Evolutionary conservation across 345 rosid species (phyloP), one percentile per base, ranked within the genome.

Genomic region (Litchi chinensis): DNA sequence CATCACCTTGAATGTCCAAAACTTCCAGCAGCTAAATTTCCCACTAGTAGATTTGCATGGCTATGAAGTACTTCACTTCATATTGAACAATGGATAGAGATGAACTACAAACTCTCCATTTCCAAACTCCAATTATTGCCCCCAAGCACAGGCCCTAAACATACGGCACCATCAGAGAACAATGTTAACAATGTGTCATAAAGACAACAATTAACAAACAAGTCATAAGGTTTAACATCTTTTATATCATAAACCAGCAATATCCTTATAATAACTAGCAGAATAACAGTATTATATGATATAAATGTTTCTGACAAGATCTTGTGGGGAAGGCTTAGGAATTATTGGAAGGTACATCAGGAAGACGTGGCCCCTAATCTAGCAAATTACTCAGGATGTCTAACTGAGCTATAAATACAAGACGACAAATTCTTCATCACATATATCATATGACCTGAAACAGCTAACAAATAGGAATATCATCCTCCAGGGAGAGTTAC

Each of bases 81-180:
- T 69, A 73, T 52, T 28, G 80, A 71, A 67, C 65, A 63, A 71
- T 41, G 65, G 77, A 63, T 63, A 28, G 70, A 72, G 57, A 71
- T 64, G 50, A 78, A 71, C 24, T 41, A 41, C 74, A 68, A 65
- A 24, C 43, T 57, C 64, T 80, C 41, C 50, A 22, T 60, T 75
- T 43, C 74, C 32, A 8, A 21, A 65, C 73, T 26, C 78, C 72
- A 44, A 15, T 85, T 86, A 89, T 79, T 86, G 90, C 78, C 87
- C 91, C 92, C 89, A 89, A 48, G 88, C 85, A 83, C 86, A 89
- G 77, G 89, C 89, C 92, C 92, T 85, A 39, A 65, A 54, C 65
- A 80, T 48, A 63, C 57, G 69, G 32, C 28, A 77, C 40, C 62
- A 59, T 24, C 26, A 63, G 24, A 69, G 21, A n/a, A 73, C 8